Conservation (phyloP, 192 early-diverging fungal genomes). For the Neocallimastix lanati region DNA sequence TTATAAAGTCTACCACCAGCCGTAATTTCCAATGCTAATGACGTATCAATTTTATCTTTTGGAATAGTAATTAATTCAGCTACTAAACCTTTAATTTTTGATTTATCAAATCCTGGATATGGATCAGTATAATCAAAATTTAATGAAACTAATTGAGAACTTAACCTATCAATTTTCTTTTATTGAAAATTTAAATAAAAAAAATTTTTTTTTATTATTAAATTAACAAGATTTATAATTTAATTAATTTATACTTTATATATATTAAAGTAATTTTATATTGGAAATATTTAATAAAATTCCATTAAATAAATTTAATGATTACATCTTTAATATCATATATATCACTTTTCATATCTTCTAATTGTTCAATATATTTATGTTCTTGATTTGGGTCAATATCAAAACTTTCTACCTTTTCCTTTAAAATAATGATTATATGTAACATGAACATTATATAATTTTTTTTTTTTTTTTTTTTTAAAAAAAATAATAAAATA, state of each 20-base stretch:
- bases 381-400: not conserved
- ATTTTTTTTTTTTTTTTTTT: too few species aligned
- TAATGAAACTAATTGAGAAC: conserved; percentile 31
- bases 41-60: conserved; percentile 37
- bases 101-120: conserved; percentile 67
- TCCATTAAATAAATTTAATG: too few species aligned
- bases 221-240: too few species aligned
- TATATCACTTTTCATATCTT: conserved; percentile 1
- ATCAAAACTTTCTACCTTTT: not conserved
- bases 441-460: too few species aligned
- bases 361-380: not conserved
- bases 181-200: too few species aligned
- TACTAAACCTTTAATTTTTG: conserved; percentile 80
- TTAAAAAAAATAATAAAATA: too few species aligned
- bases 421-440: not conserved
- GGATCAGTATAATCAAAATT: conserved; percentile 77
- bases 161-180: conserved; percentile 27
- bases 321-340: conserved; percentile 15
- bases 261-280: too few species aligned
- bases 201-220: too few species aligned
- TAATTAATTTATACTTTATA: too few species aligned
- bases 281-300: too few species aligned
- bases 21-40: conserved; percentile 78
- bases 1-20: conserved; percentile 90
- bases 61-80: conserved; percentile 70